Conservation (phyloP, 768 basidiomycete genomes). For the Tremella fuciformis region DNA sequence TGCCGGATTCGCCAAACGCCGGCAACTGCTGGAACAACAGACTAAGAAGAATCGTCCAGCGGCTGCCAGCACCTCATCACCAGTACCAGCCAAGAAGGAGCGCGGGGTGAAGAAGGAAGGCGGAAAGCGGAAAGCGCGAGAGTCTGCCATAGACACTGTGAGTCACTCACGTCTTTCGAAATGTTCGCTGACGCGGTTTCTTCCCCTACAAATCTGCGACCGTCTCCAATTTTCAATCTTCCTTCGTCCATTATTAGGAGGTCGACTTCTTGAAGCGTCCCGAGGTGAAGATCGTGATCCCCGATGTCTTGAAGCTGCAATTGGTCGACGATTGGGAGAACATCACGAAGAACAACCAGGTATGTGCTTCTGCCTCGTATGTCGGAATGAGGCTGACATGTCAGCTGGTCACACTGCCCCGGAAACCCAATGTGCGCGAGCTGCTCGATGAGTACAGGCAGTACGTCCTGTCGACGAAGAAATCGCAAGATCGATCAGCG, state of each 20-base stretch:
- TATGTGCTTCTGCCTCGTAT: conserved; percentile 43
- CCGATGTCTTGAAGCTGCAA: conserved; percentile 80
- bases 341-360: conserved; percentile 91
- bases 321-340: conserved; percentile 98
- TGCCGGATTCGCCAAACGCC: conserved; percentile 72
- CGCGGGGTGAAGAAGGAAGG: conserved; percentile 43
- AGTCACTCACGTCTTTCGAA: conserved; percentile 5
- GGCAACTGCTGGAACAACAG: conserved; percentile 58
- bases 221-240: neutral
- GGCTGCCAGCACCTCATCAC: conserved; percentile 14
- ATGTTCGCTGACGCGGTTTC: neutral
- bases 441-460: conserved; percentile 74
- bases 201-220: too few relatives aligned
- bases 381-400: neutral
- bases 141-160: conserved; percentile 45
- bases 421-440: conserved; percentile 71
- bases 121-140: conserved; percentile 63
- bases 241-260: conserved; percentile 53
- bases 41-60: conserved; percentile 54
- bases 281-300: conserved; percentile 85
- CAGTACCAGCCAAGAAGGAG: conserved; percentile 30
- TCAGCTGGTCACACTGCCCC: conserved; percentile 79
- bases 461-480: conserved; percentile 52
- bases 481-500: conserved; percentile 39
- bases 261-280: conserved; percentile 75